phyloP scores from a whole-genome alignment of 2,329 filamentous ascomycete species.

The Paecilomyces sp. region DNA sequence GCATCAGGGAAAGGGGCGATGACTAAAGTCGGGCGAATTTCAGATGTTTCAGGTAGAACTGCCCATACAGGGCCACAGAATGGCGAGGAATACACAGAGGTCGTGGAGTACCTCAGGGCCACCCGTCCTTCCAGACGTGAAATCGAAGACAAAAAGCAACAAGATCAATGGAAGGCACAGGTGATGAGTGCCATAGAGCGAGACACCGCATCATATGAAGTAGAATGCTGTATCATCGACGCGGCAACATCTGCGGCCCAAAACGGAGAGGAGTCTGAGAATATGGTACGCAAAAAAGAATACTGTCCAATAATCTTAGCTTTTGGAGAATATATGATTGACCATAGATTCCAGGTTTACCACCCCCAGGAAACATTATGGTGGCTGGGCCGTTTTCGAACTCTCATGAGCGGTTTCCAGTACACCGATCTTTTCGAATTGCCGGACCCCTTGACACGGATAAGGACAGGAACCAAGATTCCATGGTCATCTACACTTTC shows the following conservation, averaged over 20 bases:
- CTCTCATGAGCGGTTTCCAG: conserved; percentile 22
- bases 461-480: neutral
- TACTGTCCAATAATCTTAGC: neutral
- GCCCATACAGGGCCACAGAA: neutral
- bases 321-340: neutral
- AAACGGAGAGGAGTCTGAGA: neutral
- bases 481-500: neutral
- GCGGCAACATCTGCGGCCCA: neutral
- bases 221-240: neutral
- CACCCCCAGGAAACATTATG: conserved; percentile 17
- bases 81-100: neutral
- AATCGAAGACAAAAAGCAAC: neutral
- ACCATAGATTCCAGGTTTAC: conserved; percentile 11
- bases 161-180: neutral
- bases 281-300: neutral
- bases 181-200: neutral
- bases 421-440: conserved; percentile 23
- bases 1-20: neutral
- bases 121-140: neutral
- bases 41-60: neutral
- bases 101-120: neutral
- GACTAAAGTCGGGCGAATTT: neutral
- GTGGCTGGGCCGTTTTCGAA: conserved; percentile 26
- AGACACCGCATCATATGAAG: neutral
- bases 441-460: conserved; percentile 2